phyloP scores from a whole-genome alignment of 768 basidiomycete genomes.

The Auriscalpium microsporum region DNA sequence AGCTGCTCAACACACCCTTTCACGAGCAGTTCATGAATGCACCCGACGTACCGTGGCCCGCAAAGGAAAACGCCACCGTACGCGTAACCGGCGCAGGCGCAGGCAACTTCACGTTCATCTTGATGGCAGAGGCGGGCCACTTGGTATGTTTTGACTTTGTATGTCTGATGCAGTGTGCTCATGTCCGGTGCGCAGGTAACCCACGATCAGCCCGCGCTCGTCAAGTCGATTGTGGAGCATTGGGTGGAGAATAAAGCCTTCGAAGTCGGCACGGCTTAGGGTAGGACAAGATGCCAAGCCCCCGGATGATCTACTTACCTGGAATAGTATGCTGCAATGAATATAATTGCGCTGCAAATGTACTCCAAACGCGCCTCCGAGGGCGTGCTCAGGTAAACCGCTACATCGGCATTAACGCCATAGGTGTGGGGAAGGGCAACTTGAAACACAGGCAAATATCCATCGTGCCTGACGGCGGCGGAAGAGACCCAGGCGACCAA shows the following conservation, averaged over 20 bases:
- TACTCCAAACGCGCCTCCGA: too few relatives aligned
- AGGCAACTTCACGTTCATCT: slow-evolving; percentile 25
- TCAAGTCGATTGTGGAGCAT: not conserved
- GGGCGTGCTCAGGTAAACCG: too few relatives aligned
- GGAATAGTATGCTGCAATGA: too few relatives aligned
- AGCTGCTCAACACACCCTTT: slow-evolving; percentile 20
- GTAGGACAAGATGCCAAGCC: too few relatives aligned
- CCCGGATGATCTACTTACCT: too few relatives aligned
- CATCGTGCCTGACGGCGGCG: too few relatives aligned
- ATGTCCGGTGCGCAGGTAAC: not conserved
- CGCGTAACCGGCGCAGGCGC: slow-evolving; percentile 24
- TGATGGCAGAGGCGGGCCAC: slow-evolving; percentile 21
- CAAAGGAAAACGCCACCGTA: slow-evolving; percentile 16
- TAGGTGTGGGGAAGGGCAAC: too few relatives aligned
- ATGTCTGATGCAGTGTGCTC: not conserved
- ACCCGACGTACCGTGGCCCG: slow-evolving; percentile 23
- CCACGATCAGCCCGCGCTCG: not conserved
- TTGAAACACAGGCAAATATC: too few relatives aligned
- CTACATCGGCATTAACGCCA: too few relatives aligned
- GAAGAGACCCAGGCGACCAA: too few relatives aligned
- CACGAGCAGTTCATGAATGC: slow-evolving; percentile 20
- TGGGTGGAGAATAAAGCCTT: not conserved
- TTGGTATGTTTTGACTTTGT: not conserved
- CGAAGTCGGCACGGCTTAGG: too few relatives aligned
- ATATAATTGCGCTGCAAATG: too few relatives aligned